These are phyloP conservation scores for Styphnolobium japonicum DNA, from an alignment of 306 rosid species.

Conservation along the genomic window DNA sequence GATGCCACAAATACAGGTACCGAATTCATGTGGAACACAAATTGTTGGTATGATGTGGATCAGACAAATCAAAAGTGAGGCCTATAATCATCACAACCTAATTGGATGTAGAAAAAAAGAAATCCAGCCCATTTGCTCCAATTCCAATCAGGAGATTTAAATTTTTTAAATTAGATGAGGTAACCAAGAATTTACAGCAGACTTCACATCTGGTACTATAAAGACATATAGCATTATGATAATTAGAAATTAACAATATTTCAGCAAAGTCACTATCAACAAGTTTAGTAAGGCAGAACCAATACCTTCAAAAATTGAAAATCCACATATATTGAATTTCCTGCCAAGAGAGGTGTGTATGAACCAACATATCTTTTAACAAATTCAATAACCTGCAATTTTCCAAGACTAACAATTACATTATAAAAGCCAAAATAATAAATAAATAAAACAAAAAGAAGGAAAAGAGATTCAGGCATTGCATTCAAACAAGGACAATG, in stretches of 20 bases:
- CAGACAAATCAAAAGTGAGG: too few species aligned
- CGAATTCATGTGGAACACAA: too few species aligned
- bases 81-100: too few species aligned
- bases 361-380: conserved; percentile 61
- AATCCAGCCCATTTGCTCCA: too few species aligned
- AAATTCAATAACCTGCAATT: conserved; percentile 83
- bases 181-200: neutral
- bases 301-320: conserved; percentile 78
- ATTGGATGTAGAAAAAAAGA: too few species aligned
- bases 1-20: neutral
- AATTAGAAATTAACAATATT: neutral
- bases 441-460: neutral
- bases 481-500: neutral
- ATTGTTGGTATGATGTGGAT: too few species aligned
- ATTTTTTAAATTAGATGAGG: neutral
- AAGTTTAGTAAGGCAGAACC: neutral
- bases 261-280: neutral
- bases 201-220: neutral
- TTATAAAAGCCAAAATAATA: neutral
- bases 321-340: conserved; percentile 87
- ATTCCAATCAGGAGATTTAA: neutral
- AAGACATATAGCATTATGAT: neutral
- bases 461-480: neutral
- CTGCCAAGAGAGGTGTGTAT: conserved; percentile 75
- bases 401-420: neutral